phyloP scores from a whole-genome alignment of 805 yeast genomes.

The Cyberlindnera nakhonratchasimensis region DNA sequence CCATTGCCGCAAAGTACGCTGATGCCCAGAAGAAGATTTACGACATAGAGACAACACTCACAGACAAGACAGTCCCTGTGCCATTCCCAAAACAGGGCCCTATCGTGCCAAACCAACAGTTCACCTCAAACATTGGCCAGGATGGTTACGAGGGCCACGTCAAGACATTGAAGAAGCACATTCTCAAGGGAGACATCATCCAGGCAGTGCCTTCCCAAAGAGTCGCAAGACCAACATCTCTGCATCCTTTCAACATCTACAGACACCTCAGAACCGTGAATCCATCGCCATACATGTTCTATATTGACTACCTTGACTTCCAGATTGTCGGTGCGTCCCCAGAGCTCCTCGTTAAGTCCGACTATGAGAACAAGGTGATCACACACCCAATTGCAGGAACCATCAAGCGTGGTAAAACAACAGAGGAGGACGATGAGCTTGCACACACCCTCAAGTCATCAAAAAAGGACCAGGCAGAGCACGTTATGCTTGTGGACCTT shows the following conservation, averaged over 20 bases:
- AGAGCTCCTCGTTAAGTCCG: conserved; percentile 84
- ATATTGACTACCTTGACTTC: conserved; percentile 86
- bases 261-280: conserved; percentile 92
- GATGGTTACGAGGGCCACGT: conserved; percentile 91
- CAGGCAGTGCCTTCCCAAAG: conserved; percentile 99
- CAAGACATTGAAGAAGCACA: conserved; percentile 67
- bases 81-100: conserved; percentile 72
- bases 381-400: conserved; percentile 99
- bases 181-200: conserved; percentile 87
- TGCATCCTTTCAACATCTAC: conserved; percentile 96
- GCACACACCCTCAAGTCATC: conserved; percentile 73
- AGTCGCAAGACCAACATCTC: conserved; percentile 88
- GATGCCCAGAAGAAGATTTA: conserved; percentile 56
- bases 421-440: conserved; percentile 84
- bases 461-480: conserved; percentile 94
- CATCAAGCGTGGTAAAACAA: conserved; percentile 81
- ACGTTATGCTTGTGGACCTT: conserved; percentile 96
- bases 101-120: conserved; percentile 62
- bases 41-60: conserved; percentile 47
- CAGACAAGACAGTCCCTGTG: conserved; percentile 40
- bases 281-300: conserved; percentile 96
- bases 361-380: conserved; percentile 63
- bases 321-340: conserved; percentile 98
- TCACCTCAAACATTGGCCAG: conserved; percentile 88
- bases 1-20: conserved; percentile 44